A percentile compares a stretch with the other conserved stretches of the same genome.
These are phyloP conservation scores for Eleusine indica DNA, from an alignment of 176 grass and related monocot genomes.

Conservation along the genomic window DNA sequence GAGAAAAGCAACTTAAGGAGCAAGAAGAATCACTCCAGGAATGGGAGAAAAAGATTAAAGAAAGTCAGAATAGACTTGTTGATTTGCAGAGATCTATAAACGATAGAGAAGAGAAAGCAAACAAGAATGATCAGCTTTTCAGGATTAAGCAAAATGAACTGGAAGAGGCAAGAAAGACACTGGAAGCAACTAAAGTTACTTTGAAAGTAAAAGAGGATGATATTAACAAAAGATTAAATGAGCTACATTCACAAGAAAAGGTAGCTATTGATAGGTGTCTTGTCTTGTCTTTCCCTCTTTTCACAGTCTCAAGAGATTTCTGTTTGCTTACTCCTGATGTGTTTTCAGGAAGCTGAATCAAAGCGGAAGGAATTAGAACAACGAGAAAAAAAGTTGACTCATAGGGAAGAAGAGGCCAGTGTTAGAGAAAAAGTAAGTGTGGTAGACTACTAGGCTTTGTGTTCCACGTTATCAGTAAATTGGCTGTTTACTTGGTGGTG, in stretches of 20 bases:
- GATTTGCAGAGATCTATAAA: constrained; percentile 80
- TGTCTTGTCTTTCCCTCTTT: background rate
- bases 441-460: constrained; percentile 2
- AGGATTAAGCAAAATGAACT: constrained; percentile 78
- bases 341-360: constrained; percentile 65
- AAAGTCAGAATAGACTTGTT: constrained; percentile 87
- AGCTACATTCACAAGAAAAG: constrained; percentile 73
- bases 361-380: constrained; percentile 55
- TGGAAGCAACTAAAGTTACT: constrained; percentile 54
- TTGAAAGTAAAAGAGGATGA: constrained; percentile 80
- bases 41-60: constrained; percentile 86
- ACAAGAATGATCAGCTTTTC: constrained; percentile 63
- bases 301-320: constrained; percentile 28
- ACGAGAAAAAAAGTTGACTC: constrained; percentile 61
- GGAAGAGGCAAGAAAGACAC: constrained; percentile 63
- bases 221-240: constrained; percentile 57
- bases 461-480: constrained; percentile 24
- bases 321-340: constrained; percentile 36
- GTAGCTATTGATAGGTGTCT: constrained; percentile 32
- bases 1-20: constrained; percentile 73
- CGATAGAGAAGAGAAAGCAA: constrained; percentile 87
- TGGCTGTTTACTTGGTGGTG: background rate
- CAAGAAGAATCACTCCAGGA: constrained; percentile 70
- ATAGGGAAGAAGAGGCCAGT: constrained; percentile 63
- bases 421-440: constrained; percentile 76